Base-by-base conservation (phyloP, 371 early-diverging fungal species). In the Mortierella sp. region DNA sequence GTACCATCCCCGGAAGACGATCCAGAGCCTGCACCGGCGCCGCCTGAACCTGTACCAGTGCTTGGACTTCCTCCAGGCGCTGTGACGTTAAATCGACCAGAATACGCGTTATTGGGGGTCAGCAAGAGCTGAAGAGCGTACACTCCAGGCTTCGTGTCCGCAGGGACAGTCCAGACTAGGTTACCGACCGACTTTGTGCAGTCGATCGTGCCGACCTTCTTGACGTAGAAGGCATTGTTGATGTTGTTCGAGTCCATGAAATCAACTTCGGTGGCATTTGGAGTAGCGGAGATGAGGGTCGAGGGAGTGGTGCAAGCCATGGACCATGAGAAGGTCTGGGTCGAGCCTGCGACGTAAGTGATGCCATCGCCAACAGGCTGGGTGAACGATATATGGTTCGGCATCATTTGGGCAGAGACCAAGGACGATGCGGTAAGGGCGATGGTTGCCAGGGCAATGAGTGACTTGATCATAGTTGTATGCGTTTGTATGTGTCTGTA, bases 151-250 rank as follows among this genome's bases (percentile, higher is more conserved):
- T 82, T 79, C 53, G 81, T 81, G 30, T 81, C 61, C 11, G 72
- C 70, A 47, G 87, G 87, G 37, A 87, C 72, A 4, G 81, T 84
- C 85, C 86, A 87, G 43, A 75, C 69, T n/a, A 75, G 47, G 58
- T 75, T 75, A 3, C 76, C 76, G 32, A 75, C 76, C 14, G 49
- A 37, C 52, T 75, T 68, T 34, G 69, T 69, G 26, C 76, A 75
- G 17, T 69, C 76, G 41, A 75, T 69, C 0, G 76, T 69, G 11
- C 76, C 76, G 47, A 75, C 76, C 56, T 75, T 75, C 69, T 69
- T 75, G 69, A 75, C 70, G 42, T 56, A 75, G 57, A 75, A 75
- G 19, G 76, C 76, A 26, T 75, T 75, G 54, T 64, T 48, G 50
- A 75, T 75, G 63, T 75, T 75, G 54, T 75, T 75, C 57, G 76